Evolutionary conservation across 2,329 filamentous ascomycete genomes (phyloP), one percentile per base, ranked within the genome.

Genomic region (Apiospora koreana): DNA sequence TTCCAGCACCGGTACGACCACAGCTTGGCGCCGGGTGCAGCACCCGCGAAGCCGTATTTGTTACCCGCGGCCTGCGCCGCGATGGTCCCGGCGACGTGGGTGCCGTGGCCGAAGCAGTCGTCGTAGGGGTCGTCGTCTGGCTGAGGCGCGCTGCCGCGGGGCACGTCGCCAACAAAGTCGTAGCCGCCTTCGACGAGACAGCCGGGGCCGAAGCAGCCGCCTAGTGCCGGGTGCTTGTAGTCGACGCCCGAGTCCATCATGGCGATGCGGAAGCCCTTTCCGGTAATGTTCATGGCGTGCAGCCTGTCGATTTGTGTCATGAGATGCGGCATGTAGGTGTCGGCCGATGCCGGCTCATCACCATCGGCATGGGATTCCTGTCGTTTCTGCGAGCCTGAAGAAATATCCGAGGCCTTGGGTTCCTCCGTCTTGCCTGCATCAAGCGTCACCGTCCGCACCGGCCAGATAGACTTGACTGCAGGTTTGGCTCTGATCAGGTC

Each of bases 31-130:
- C 70, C 73, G 2, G 74, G 73, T 1, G 74, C 74, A 3, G 71
- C 74, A 16, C 74, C 74, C 1, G 71, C 69, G 71, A 74, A 75
- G 21, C 72, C 72, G 43, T 72, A 66, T 12, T 73, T 69, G 65
- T 74, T 75, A 14, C 67, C 28, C 3, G 3, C 8, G 28, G 45
- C 25, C 67, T 74, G 74, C 9, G 73, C 72, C 4, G 72, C 72
- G 58, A 86, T 80, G 62, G 84, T 84, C 54, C 85, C 85, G 16
- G 83, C 80, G 31, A 83, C 81, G 69, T 83, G 82, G 0, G 84
- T 84, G 1, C 84, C 84, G 72, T 86, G 83, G 5, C 83, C 83
- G 6, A 74, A 71, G 69, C 81, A 82, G 67, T 79, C 78, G 43
- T 82, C 78, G 46, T 80, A 81, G 2, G 83, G 83, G 67, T 84